Percentiles rank a stretch among this genome's conserved stretches.
These are phyloP conservation scores for Citrus sinensis DNA, from an alignment of 345 rosid genomes.

Conservation along the genomic window DVS_A1.0 CM039168.1:1918501-1919000, in stretches of 20 bases:
- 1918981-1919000: conserved; percentile 69
- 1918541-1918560: not conserved
- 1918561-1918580: not conserved
- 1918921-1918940: not conserved
- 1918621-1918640: conserved; percentile 39
- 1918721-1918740: conserved; percentile 41
- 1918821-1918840: conserved; percentile 64
- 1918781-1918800: conserved; percentile 71
- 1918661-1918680: conserved; percentile 26
- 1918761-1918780: conserved; percentile 50
- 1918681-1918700: conserved; percentile 27
- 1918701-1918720: conserved; percentile 27
- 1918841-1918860: conserved; percentile 37
- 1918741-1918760: conserved; percentile 61
- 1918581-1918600: not conserved
- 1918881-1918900: not conserved
- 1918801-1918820: conserved; percentile 74
- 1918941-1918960: conserved; percentile 35
- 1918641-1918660: conserved; percentile 39
- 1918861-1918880: not conserved
- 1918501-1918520: not conserved
- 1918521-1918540: not conserved
- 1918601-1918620: conserved; percentile 54
- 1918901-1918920: not conserved
- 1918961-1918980: conserved; percentile 58